A percentile compares a stretch with the other conserved stretches of the same genome.
Conservation (phyloP, 2,329 filamentous ascomycete species). For the Epichloe scottii region DNA sequence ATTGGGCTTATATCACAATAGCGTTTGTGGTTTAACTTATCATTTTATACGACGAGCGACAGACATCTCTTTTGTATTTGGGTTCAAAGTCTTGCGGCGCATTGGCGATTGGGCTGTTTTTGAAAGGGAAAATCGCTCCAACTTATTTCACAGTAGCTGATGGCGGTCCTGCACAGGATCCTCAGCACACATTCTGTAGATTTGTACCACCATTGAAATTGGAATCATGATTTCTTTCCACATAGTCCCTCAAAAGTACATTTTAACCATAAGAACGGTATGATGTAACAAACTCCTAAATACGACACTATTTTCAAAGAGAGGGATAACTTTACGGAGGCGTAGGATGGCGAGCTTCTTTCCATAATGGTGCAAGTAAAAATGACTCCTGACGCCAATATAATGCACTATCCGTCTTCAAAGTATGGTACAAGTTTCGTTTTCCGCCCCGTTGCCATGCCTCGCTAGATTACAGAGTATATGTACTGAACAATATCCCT, state of each 20-base stretch:
- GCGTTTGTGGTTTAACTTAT: neutral
- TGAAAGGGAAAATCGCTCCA: neutral
- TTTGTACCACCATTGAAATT: neutral
- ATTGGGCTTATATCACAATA: neutral
- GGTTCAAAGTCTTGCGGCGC: neutral
- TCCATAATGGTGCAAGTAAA: slow-evolving; percentile 21
- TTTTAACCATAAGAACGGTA: no score
- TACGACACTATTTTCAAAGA: no score
- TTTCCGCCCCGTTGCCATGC: slow-evolving; percentile 4
- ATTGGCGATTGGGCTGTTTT: neutral
- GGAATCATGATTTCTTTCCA: neutral
- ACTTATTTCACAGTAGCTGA: neutral
- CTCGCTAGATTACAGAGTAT: slow-evolving; percentile 5
- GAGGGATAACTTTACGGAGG: no score
- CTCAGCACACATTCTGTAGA: neutral
- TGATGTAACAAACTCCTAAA: no score
- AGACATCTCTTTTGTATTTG: neutral
- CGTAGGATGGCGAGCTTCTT: neutral
- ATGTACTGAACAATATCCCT: neutral
- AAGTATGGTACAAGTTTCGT: slow-evolving; percentile 27
- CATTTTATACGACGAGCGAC: neutral
- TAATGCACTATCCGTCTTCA: slow-evolving; percentile 33
- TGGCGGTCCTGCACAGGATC: neutral
- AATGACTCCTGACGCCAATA: slow-evolving; percentile 28
- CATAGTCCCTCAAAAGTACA: neutral